Evolutionary conservation across 257 asterid species (phyloP), one percentile per base, ranked within the genome.

Genomic region (Nicotiana undulata): DNA sequence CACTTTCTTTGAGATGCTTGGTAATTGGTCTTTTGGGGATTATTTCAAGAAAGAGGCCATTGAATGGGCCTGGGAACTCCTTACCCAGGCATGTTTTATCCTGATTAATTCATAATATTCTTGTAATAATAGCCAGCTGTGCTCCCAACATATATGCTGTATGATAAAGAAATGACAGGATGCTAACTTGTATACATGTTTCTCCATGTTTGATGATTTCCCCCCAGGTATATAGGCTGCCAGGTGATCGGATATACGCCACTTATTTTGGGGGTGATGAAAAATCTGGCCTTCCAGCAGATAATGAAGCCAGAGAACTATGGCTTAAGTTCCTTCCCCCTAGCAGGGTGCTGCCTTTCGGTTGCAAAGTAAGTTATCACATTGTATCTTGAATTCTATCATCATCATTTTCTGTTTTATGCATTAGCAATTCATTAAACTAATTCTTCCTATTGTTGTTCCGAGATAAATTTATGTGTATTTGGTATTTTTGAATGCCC

Each of bases 1-100:
- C 59, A 96, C 99, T 29, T 96, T 96, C 87, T 96, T 96, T 72
- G 99, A 96, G 90, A 96, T 96, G 99, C 95, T 96, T 75, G 99
- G 99, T 13, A 96, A 96, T 83, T 94, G 99, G 99, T 93, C 98
- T 1, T 96, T 96, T 81, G 98, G 98, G 17, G 97, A 96, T 82
- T 96, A 96, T 83, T 96, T 96, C 83, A 96, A 96, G 89, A 83
- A 82, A 8, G 95, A 92, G 84, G 99, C 98, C 28, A 96, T 96
- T 78, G 86, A 82, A 65, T 94, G 93, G 97, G 98, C 98, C 2
- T 96, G 98, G 98, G 98, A 96, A 89, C 97, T 96, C 77, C 95
- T 96, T 29, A 96, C 98, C 28, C 77, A 90, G 97, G 99, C 85
- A 85, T 79, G 89, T 79, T 49, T 32, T 63, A 32, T 60, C 63